Percentiles rank a stretch among this genome's conserved stretches.
Evolutionary conservation across 257 asterid genomes (phyloP).

Genomic region (Scutellaria galericulata): DNA sequence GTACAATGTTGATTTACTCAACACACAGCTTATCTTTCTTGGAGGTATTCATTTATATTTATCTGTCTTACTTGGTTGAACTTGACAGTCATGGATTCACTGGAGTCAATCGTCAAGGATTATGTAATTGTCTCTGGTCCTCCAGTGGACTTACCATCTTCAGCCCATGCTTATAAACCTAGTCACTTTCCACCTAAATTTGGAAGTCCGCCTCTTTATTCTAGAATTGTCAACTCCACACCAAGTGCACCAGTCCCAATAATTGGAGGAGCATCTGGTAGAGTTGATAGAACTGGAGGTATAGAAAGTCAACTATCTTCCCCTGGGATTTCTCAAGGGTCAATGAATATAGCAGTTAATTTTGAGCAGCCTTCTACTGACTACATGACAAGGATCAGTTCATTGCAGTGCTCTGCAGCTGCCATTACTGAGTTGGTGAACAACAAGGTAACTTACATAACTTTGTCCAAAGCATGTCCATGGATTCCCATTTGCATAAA

Average conservation of each 20-base stretch:
- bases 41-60: constrained; percentile 14
- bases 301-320: constrained; percentile 61
- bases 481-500: background rate
- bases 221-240: constrained; percentile 45
- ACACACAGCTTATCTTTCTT: constrained; percentile 23
- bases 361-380: constrained; percentile 70
- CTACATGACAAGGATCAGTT: constrained; percentile 70
- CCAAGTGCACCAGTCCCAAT: constrained; percentile 67
- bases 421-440: constrained; percentile 71
- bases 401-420: constrained; percentile 68
- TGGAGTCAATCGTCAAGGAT: constrained; percentile 81
- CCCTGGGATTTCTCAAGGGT: constrained; percentile 69
- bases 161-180: constrained; percentile 51
- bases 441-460: constrained; percentile 63
- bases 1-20: constrained; percentile 16
- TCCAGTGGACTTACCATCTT: constrained; percentile 54
- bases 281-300: constrained; percentile 48
- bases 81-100: constrained; percentile 59
- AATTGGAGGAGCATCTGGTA: constrained; percentile 46
- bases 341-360: constrained; percentile 49
- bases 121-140: constrained; percentile 81
- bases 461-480: constrained; percentile 5
- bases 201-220: constrained; percentile 48
- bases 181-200: constrained; percentile 55
- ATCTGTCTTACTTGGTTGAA: constrained; percentile 37